These are phyloP conservation scores for Lactifluus subvellereus DNA, from an alignment of 768 basidiomycete genomes.

Conservation along the genomic window DNA sequence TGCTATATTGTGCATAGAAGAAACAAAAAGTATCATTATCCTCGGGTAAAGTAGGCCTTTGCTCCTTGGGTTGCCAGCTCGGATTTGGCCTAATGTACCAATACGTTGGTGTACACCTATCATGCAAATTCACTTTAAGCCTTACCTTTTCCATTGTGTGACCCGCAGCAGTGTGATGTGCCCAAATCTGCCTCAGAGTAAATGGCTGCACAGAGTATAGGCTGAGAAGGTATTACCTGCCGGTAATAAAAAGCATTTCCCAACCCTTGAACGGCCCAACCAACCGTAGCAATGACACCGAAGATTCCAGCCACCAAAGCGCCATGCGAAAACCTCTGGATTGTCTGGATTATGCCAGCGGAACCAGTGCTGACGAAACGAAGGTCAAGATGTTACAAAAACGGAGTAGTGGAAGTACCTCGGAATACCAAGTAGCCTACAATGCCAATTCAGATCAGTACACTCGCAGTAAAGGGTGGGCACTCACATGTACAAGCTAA, in stretches of 20 bases:
- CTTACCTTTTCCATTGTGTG: conserved; percentile 81
- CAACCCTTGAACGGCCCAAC: conserved; percentile 82
- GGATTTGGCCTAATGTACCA: conserved; percentile 57
- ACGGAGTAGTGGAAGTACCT: conserved; percentile 40
- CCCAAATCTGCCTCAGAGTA: conserved; percentile 53
- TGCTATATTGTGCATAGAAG: conserved; percentile 1
- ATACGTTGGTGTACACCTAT: conserved; percentile 14
- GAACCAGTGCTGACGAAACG: conserved; percentile 70
- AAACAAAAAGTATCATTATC: conserved; percentile 37
- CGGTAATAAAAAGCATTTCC: conserved; percentile 80
- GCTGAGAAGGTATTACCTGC: conserved; percentile 43
- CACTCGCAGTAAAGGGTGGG: conserved; percentile 5
- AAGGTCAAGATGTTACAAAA: neutral
- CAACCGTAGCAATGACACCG: conserved; percentile 72
- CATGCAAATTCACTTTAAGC: conserved; percentile 21
- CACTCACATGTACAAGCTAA: conserved; percentile 84
- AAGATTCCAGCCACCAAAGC: conserved; percentile 78
- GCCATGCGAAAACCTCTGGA: conserved; percentile 66
- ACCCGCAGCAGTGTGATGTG: conserved; percentile 73
- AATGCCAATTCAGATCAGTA: conserved; percentile 27
- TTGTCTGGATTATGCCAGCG: conserved; percentile 90
- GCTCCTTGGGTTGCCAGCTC: conserved; percentile 82
- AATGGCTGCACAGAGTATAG: conserved; percentile 10
- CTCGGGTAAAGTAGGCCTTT: conserved; percentile 82
- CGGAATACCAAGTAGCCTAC: conserved; percentile 90